Conservation (phyloP, 768 basidiomycete species). For the Russula sp. region DNA sequence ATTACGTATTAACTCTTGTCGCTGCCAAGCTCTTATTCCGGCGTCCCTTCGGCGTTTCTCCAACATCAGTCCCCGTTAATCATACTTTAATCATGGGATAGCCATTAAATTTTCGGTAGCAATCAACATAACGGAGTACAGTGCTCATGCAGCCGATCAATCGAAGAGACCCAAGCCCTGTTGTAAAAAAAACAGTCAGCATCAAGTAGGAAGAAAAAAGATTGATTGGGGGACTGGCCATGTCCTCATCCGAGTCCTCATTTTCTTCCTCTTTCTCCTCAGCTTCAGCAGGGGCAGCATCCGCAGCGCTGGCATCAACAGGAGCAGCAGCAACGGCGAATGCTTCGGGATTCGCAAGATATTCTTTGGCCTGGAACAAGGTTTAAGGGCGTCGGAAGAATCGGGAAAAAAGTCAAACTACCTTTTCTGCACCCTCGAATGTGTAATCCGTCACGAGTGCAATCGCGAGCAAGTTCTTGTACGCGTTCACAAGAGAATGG, state of each 20-base stretch:
- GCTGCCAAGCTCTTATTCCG: background rate
- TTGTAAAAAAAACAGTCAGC: conserved; percentile 12
- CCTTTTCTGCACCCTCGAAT: conserved; percentile 92
- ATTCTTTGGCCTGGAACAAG: conserved; percentile 74
- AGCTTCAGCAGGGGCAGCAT: conserved; percentile 49
- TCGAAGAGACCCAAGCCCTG: conserved; percentile 95
- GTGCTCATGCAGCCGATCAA: conserved; percentile 32
- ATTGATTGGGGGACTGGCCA: conserved; percentile 44
- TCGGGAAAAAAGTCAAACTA: conserved; percentile 30
- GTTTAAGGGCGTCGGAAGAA: conserved; percentile 29
- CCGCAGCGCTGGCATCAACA: conserved; percentile 44
- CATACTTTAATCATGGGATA: background rate
- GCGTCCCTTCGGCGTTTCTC: background rate
- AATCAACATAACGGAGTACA: background rate
- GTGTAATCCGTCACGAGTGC: conserved; percentile 88
- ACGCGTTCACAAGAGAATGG: conserved; percentile 96
- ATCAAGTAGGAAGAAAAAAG: background rate
- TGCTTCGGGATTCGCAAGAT: conserved; percentile 97
- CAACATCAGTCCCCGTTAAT: background rate
- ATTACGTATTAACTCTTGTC: background rate
- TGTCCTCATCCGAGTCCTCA: conserved; percentile 83
- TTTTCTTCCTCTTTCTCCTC: conserved; percentile 69
- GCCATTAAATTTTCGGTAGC: background rate
- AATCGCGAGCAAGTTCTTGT: conserved; percentile 95
- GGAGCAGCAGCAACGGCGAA: conserved; percentile 77